Conservation (phyloP, 139 green algal species). For the Chlamydomonas schloesseri region DNA sequence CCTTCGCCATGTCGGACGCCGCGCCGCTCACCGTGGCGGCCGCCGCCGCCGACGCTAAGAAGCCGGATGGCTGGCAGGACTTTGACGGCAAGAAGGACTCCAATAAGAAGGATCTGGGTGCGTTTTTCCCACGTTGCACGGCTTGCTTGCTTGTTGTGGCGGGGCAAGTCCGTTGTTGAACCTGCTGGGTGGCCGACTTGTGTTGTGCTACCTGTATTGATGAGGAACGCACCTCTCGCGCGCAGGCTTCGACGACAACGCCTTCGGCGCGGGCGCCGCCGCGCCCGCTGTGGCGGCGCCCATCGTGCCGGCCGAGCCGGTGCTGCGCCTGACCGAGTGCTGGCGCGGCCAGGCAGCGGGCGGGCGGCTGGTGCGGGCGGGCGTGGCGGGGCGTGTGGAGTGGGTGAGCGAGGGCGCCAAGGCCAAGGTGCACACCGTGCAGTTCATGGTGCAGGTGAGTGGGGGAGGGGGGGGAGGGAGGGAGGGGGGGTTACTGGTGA, state of each 20-base stretch:
- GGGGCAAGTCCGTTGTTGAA: too few species aligned
- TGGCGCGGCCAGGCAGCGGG: conserved; percentile 24
- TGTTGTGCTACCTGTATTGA: too few species aligned
- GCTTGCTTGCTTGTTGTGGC: too few species aligned
- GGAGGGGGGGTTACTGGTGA: too few species aligned
- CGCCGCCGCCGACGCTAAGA: not conserved
- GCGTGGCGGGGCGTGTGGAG: conserved; percentile 29
- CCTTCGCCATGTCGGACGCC: not conserved
- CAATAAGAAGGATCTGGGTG: too few species aligned
- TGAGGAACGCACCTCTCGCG: too few species aligned
- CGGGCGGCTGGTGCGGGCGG: conserved; percentile 2
- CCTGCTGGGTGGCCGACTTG: too few species aligned
- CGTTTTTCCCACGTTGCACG: too few species aligned
- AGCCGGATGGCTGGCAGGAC: not conserved
- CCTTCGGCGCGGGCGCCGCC: not conserved
- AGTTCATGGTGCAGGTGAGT: conserved; percentile 42
- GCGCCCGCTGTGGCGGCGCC: not conserved
- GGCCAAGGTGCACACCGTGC: conserved; percentile 36
- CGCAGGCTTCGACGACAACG: conserved; percentile 28
- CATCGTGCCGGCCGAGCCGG: conserved; percentile 10
- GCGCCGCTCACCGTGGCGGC: not conserved
- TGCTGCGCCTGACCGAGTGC: conserved; percentile 28
- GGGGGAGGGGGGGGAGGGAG: too few species aligned
- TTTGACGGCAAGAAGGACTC: not conserved
- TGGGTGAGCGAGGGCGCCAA: conserved; percentile 32